These are phyloP conservation scores for Yarrowia sp. DNA, from an alignment of 805 yeast genomes.

Conservation along the genomic window DNA sequence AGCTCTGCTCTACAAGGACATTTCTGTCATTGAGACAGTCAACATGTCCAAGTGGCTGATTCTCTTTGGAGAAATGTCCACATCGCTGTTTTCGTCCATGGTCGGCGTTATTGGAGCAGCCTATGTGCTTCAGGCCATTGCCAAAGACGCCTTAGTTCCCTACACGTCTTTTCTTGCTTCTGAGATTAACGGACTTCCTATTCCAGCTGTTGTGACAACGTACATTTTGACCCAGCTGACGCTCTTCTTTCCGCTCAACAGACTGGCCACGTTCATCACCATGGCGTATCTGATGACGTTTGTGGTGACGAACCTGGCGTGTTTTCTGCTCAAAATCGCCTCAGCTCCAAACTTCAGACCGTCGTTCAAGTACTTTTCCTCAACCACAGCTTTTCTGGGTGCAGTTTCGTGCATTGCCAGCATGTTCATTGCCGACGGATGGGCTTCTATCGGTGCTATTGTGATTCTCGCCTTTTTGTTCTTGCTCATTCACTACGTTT, in stretches of 20 bases:
- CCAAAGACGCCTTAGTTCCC: conserved; percentile 85
- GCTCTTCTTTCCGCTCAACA: conserved; percentile 84
- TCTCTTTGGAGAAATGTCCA: conserved; percentile 84
- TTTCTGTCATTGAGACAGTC: conserved; percentile 80
- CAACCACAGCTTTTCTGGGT: conserved; percentile 78
- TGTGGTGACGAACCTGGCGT: conserved; percentile 89
- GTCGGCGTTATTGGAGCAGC: conserved; percentile 98
- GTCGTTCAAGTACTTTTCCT: conserved; percentile 80
- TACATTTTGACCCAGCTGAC: conserved; percentile 83
- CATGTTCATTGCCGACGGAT: conserved; percentile 92
- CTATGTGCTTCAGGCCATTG: conserved; percentile 82
- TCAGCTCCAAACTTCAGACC: conserved; percentile 99
- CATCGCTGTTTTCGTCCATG: conserved; percentile 86
- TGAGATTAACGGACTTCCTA: conserved; percentile 49
- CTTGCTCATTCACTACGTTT: conserved; percentile 75
- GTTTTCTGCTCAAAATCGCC: conserved; percentile 79
- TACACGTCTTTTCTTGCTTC: conserved; percentile 60
- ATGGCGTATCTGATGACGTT: conserved; percentile 98
- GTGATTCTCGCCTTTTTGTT: conserved; percentile 63
- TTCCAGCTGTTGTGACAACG: conserved; percentile 64
- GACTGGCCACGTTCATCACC: conserved; percentile 90
- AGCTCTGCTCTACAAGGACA: conserved; percentile 67
- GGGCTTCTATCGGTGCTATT: conserved; percentile 76
- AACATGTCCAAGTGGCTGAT: conserved; percentile 65
- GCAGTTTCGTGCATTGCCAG: conserved; percentile 67